Evolutionary conservation across 2,329 filamentous ascomycete genomes (phyloP).

Genomic region (Hymenoscyphus albidus): DNA sequence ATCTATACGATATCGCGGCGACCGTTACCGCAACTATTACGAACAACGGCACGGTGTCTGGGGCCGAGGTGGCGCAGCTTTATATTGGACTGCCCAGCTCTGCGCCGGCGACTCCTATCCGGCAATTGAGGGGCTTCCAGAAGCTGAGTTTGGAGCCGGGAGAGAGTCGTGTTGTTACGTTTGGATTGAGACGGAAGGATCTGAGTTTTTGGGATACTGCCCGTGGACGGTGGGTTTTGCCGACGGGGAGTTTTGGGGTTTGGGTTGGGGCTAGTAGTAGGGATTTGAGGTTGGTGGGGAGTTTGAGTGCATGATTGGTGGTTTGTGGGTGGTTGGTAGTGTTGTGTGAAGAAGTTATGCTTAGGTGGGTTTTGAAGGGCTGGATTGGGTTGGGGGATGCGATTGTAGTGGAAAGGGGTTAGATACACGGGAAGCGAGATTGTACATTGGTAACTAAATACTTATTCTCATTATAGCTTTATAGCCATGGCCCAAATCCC

Average conservation of each 20-base stretch:
- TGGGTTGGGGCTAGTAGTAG: slow-evolving; percentile 28
- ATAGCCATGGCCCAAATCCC: no score
- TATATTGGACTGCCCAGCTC: slow-evolving; percentile 36
- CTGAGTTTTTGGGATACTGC: slow-evolving; percentile 61
- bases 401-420: no score
- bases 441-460: no score
- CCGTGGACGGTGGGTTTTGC: slow-evolving; percentile 54
- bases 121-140: slow-evolving; percentile 60
- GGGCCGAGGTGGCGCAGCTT: slow-evolving; percentile 53
- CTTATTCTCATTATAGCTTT: no score
- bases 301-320: slow-evolving; percentile 4
- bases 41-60: slow-evolving; percentile 56
- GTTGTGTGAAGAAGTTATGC: no score
- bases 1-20: slow-evolving; percentile 61
- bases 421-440: no score
- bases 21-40: slow-evolving; percentile 55
- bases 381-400: no score
- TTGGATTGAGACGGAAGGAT: slow-evolving; percentile 40
- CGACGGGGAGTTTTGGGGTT: slow-evolving; percentile 21
- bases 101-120: slow-evolving; percentile 28
- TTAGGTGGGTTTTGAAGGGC: no score
- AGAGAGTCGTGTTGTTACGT: slow-evolving; percentile 42
- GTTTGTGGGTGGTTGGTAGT: no score
- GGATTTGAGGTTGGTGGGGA: slow-evolving; percentile 27
- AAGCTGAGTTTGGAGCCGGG: slow-evolving; percentile 50